A percentile compares a stretch with the other conserved stretches of the same genome.
These are phyloP conservation scores for Salix brachista DNA, from an alignment of 345 rosid genomes.

Conservation along the genomic window DNA sequence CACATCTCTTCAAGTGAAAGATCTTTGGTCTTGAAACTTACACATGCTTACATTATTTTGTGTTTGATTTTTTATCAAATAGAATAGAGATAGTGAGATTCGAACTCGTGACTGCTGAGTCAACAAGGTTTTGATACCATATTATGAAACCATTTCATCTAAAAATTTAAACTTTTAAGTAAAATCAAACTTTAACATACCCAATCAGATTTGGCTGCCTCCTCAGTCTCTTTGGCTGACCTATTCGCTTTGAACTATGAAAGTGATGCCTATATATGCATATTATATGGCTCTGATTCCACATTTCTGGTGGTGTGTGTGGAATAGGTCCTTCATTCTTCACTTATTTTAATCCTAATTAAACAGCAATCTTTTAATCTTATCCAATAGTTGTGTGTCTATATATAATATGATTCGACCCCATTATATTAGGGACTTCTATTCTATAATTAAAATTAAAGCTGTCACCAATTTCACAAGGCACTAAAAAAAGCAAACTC, in stretches of 20 bases:
- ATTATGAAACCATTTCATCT: too few species aligned
- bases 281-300: background rate
- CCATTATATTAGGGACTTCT: background rate
- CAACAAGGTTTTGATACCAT: too few species aligned
- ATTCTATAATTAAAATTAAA: background rate
- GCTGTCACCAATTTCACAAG: slow-evolving; percentile 17
- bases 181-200: rapidly evolving
- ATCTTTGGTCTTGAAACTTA: too few species aligned
- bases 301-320: background rate
- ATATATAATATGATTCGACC: background rate
- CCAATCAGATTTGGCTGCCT: too few species aligned
- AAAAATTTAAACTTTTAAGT: too few species aligned
- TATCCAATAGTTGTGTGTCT: background rate
- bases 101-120: too few species aligned
- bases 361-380: background rate
- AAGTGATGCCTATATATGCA: background rate
- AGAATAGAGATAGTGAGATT: too few species aligned
- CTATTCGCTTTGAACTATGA: background rate
- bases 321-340: background rate
- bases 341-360: background rate
- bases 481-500: background rate
- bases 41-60: rapidly evolving
- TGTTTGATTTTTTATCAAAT: too few species aligned
- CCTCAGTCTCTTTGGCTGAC: background rate
- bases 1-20: too few species aligned